These are phyloP conservation scores for Terfezia claveryi DNA, from an alignment of 495 filamentous ascomycete species.

Conservation along the genomic window DNA sequence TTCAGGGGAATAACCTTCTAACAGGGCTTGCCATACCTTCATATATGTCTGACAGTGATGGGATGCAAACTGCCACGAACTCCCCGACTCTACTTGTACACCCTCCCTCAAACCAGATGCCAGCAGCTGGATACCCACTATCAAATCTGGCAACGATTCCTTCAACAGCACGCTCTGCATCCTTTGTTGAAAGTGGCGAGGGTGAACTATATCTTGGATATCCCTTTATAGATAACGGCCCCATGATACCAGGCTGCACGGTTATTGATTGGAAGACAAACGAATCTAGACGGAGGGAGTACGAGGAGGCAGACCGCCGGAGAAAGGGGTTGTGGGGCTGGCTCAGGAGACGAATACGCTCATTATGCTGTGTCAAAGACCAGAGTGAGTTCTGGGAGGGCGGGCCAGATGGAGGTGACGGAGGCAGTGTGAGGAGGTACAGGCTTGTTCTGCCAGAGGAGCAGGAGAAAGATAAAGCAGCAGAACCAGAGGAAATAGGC, in stretches of 20 bases:
- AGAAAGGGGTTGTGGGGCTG: conserved; percentile 1
- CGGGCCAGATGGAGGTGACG: conserved; percentile 12
- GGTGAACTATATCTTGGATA: background rate
- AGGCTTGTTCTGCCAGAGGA: conserved; percentile 9
- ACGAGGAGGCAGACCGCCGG: conserved; percentile 10
- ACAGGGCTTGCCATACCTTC: too few relatives aligned
- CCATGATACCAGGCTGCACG: conserved; percentile 8
- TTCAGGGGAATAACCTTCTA: background rate
- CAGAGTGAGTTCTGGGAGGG: conserved; percentile 6
- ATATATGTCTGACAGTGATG: background rate
- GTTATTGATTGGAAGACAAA: conserved; percentile 18
- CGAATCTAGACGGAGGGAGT: conserved; percentile 12
- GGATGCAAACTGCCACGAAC: background rate
- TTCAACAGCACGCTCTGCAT: background rate
- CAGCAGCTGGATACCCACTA: background rate
- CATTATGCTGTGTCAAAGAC: conserved; percentile 7
- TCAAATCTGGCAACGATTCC: background rate
- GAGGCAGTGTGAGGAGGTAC: conserved; percentile 13
- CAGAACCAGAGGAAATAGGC: too few relatives aligned
- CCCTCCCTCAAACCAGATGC: background rate
- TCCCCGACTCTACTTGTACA: background rate
- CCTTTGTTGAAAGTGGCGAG: background rate
- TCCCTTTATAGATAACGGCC: background rate
- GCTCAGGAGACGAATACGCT: conserved; percentile 6
- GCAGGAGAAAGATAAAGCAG: too few relatives aligned